These are phyloP conservation scores for Pichia sp. DNA, from an alignment of 1,139 yeast genomes.

Conservation along the genomic window DNA sequence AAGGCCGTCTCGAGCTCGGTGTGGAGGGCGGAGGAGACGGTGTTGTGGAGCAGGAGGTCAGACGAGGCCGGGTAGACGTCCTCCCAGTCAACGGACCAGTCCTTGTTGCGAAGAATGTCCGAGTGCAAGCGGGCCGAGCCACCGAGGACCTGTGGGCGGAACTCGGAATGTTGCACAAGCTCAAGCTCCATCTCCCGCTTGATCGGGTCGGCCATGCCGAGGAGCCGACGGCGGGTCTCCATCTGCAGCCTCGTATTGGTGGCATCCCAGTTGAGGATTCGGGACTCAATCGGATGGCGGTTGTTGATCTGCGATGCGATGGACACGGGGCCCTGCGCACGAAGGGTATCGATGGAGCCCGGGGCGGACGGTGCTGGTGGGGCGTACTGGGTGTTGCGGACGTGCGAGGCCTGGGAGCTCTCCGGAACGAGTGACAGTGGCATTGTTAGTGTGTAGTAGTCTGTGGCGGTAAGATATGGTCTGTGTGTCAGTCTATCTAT, in stretches of 20 bases:
- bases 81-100: conserved; percentile 83
- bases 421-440: conserved; percentile 26
- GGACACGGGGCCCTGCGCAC: conserved; percentile 55
- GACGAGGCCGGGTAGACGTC: conserved; percentile 61
- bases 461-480: neutral
- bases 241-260: conserved; percentile 63
- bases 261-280: conserved; percentile 75
- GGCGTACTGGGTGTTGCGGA: conserved; percentile 44
- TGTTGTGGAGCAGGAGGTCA: neutral
- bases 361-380: conserved; percentile 58
- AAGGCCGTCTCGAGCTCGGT: conserved; percentile 8
- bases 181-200: conserved; percentile 83
- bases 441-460: neutral
- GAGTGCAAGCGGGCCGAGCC: conserved; percentile 39
- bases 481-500: neutral
- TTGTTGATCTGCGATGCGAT: conserved; percentile 69
- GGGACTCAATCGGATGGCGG: conserved; percentile 81
- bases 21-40: conserved; percentile 1
- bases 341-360: conserved; percentile 54
- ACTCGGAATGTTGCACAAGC: conserved; percentile 69
- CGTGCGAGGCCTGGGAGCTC: conserved; percentile 19
- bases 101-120: conserved; percentile 77
- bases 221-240: conserved; percentile 76
- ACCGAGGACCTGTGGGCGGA: conserved; percentile 60
- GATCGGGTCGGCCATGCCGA: conserved; percentile 93